Evolutionary conservation across 352 stramenopile genomes (phyloP), one percentile per base, ranked within the genome.

Genomic region (Peronosclerospora sorghi): DNA sequence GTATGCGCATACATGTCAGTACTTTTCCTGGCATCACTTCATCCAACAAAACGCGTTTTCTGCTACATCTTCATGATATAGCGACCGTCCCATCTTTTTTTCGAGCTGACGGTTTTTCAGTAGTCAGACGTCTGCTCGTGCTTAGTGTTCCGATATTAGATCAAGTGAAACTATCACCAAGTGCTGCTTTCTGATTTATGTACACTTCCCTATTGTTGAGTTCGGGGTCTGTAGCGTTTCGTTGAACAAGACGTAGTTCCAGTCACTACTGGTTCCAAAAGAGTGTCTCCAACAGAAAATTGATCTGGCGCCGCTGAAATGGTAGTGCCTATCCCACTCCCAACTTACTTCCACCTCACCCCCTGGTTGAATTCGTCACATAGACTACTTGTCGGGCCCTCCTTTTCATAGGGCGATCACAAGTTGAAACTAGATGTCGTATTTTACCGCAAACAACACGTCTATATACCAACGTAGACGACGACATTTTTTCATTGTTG

Each of bases 151-250:
- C 30, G 15, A 18, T 8, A 15, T 17, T 17, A 35, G 30, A 17
- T 35, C 30, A 35, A 35, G 8, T 35, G 30, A 13, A 19, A 19
- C 27, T n/a, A 21, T 15, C n/a, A 19, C 38, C 37, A 54, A 9
- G 41, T 49, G 54, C 9, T 17, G 28, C 18, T 36, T 48, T 51
- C 49, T 59, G 43, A 55, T 51, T 38, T 38, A 32, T 32, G 46
- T 61, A 41, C 24, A 26, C 30, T 36, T 54, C 45, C 13, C 41
- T 27, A 21, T 49, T 54, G 41, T 45, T 19, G 27, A 32, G 5
- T 32, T 18, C 45, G 5, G 38, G 50, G 27, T 19, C 32, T 26
- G 38, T 41, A 20, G 48, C 37, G 40, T 45, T 60, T 17, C 18
- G 36, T 4, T 19, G 14, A 36, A 45, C 39, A 40, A 38, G 51